Base-by-base conservation (phyloP, 148 eudicot genomes). In the Chenopodium formosanum region DNA sequence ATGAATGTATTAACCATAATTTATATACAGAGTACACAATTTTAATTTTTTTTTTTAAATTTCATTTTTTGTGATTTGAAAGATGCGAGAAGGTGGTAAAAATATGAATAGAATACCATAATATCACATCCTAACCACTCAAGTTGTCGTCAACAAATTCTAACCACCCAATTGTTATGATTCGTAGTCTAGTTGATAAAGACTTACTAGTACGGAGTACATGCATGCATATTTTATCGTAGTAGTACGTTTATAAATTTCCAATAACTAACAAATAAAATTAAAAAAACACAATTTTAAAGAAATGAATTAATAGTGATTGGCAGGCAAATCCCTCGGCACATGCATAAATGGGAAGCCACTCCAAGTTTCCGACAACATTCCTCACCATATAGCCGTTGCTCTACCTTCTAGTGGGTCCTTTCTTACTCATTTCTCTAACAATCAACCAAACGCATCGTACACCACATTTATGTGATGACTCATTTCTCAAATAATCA, bases 341-440 rank as follows among this genome's bases (percentile, higher is more conserved):
- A 70, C 44, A 70, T 70, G 73, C 73, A 70, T 70, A 34, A 7
- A 34, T 37, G 73, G 73, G 6, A 78, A 68, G 37, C 70, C 70
- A 67, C 70, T 2, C 17, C 70, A 25, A 23, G 17, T 23, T n/a
- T 37, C 73, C 73, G 40, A 78, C 62, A 68, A 8, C 29, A 16
- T 73, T 13, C 56, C 62, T 72, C 70, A 72, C 40, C 22, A 40
- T 62, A 74, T 67, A 81, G 83, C 78, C 83, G 83, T 81, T 81
- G 78, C n/a, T 74, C 73, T 37, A 37, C 44, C 44, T 37, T 37
- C 44, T 53, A 8, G 76, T 37, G 71, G 78, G 78, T 74, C 83
- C 77, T 72, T 69, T 50, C 31, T 37, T 19, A 16, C 53, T 31
- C 67, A 79, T 31, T 29, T 68, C 31, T 44, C 74, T n/a, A 69